A percentile compares a stretch with the other conserved stretches of the same genome.
phyloP scores from a whole-genome alignment of 1,284 basidiomycete genomes.

The Volvariella surrecta region DNA sequence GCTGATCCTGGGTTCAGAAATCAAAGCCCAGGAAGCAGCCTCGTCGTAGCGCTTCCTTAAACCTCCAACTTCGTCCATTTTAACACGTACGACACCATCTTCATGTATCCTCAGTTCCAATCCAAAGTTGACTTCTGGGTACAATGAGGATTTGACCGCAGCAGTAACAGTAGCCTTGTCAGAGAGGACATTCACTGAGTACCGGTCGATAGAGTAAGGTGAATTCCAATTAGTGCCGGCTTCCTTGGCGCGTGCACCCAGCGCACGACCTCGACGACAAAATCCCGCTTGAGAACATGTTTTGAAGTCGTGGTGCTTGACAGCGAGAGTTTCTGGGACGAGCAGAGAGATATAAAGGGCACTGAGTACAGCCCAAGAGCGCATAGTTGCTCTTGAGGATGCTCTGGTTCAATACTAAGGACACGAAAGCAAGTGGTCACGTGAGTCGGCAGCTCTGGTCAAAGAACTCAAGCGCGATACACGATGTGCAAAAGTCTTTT shows the following conservation, averaged over 20 bases:
- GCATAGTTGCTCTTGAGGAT: slow-evolving; percentile 19
- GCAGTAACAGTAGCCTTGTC: slow-evolving; percentile 61
- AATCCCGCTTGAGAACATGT: slow-evolving; percentile 86
- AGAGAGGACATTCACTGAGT: slow-evolving; percentile 40
- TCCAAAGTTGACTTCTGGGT: slow-evolving; percentile 75
- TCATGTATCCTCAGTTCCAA: slow-evolving; percentile 77
- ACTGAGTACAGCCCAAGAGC: slow-evolving; percentile 26
- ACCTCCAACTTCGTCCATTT: slow-evolving; percentile 79
- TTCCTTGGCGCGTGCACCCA: slow-evolving; percentile 61
- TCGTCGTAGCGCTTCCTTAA: slow-evolving; percentile 83
- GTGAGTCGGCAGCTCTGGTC: too few species aligned
- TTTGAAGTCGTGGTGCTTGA: slow-evolving; percentile 84
- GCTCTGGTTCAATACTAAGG: too few species aligned
- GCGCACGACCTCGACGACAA: slow-evolving; percentile 79
- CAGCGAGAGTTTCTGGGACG: slow-evolving; percentile 32
- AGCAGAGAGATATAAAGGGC: slow-evolving; percentile 23
- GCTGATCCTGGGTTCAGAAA: slow-evolving; percentile 57
- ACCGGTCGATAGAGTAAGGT: slow-evolving; percentile 70
- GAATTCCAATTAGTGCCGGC: slow-evolving; percentile 61
- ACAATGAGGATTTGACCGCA: slow-evolving; percentile 66
- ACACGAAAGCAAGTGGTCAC: too few species aligned
- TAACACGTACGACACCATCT: slow-evolving; percentile 78
- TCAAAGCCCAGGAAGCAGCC: slow-evolving; percentile 78
- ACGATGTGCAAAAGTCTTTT: too few species aligned
- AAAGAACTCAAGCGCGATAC: too few species aligned